Evolutionary conservation across 352 stramenopile genomes (phyloP), one percentile per base, ranked within the genome.

Genomic region (Blastocystis hominis): DNA sequence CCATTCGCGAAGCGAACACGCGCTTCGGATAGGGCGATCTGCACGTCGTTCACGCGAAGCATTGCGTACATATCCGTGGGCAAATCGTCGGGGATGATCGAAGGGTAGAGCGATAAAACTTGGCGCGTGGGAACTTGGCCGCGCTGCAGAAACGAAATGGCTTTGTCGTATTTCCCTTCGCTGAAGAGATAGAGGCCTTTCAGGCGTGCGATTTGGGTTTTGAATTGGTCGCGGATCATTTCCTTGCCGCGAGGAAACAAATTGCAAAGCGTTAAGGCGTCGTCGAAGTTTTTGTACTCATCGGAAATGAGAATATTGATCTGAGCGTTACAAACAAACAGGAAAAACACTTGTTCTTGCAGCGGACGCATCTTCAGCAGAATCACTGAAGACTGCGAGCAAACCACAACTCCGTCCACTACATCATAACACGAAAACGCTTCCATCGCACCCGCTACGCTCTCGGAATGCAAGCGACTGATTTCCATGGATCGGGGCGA

Each of bases 201-300:
- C 47, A 76, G 47, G 44, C 64, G 64, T n/a, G 64, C 50, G 24
- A 76, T 76, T n/a, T 76, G n/a, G 2, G 64, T 76, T 54, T 76
- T 76, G 64, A 76, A 76, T 17, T 76, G 64, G 47, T 76, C 64
- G 42, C 64, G 64, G 17, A 76, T 50, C 34, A 34, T 34, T 34
- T 76, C 64, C 44, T 76, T 76, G 50, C 64, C 64, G 36, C 64
- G 64, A n/a, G 64, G 64, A 40, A 76, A 76, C n/a, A 76, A 17
- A 34, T 34, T 76, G 36, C 64, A 76, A 17, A 76, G 64, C 47
- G 64, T 76, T 13, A 76, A 17, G 9, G 64, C 64, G 47, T 76
- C 64, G 44, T 76, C 64, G 47, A 76, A 76, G 36, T 40, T n/a
- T 5, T 76, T 76, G 38, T 53, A 76, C 42, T 76, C 36, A 3